phyloP scores from a whole-genome alignment of 306 rosid species.

The Arachis stenosperma region DNA sequence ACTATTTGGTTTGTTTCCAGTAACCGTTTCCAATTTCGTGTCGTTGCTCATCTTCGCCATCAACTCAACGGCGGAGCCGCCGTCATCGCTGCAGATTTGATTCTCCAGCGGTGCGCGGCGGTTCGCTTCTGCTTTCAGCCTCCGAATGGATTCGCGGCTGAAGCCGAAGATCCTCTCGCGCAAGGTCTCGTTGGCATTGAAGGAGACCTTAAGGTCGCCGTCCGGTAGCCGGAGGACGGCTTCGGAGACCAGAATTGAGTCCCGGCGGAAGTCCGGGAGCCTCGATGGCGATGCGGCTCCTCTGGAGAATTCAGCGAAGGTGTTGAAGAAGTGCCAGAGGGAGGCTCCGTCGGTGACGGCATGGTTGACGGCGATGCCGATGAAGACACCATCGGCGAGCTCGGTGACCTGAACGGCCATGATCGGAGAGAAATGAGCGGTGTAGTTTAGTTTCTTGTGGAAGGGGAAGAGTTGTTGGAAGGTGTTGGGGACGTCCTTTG shows the following conservation, averaged over 20 bases:
- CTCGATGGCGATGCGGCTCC: slow-evolving; percentile 34
- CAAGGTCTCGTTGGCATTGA: slow-evolving; percentile 49
- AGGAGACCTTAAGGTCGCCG: slow-evolving; percentile 60
- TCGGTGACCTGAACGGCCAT: slow-evolving; percentile 74
- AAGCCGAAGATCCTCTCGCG: slow-evolving; percentile 76
- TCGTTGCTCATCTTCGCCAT: slow-evolving; percentile 61
- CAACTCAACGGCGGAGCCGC: slow-evolving; percentile 43
- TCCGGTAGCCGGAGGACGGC: slow-evolving; percentile 55
- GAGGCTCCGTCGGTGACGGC: slow-evolving; percentile 77
- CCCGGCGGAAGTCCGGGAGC: slow-evolving; percentile 66
- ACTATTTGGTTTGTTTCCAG: background rate
- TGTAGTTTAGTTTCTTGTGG: slow-evolving; percentile 61
- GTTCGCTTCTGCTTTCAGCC: slow-evolving; percentile 59
- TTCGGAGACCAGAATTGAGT: slow-evolving; percentile 54
- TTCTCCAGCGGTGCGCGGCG: background rate
- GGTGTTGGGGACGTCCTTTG: slow-evolving; percentile 47
- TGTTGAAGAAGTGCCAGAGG: slow-evolving; percentile 89
- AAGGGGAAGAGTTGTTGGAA: slow-evolving; percentile 58
- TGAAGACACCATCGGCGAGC: slow-evolving; percentile 69
- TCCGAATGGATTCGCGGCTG: slow-evolving; percentile 56
- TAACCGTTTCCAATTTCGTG: slow-evolving; percentile 35
- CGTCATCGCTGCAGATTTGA: background rate
- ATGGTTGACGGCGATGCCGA: slow-evolving; percentile 74
- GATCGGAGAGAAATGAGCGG: slow-evolving; percentile 65
- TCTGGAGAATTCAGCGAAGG: slow-evolving; percentile 62